Percentiles rank a stretch among this genome's conserved stretches.
These are phyloP conservation scores for Colletotrichum melonis DNA, from an alignment of 2,329 filamentous ascomycete species.

Conservation along the genomic window DNA sequence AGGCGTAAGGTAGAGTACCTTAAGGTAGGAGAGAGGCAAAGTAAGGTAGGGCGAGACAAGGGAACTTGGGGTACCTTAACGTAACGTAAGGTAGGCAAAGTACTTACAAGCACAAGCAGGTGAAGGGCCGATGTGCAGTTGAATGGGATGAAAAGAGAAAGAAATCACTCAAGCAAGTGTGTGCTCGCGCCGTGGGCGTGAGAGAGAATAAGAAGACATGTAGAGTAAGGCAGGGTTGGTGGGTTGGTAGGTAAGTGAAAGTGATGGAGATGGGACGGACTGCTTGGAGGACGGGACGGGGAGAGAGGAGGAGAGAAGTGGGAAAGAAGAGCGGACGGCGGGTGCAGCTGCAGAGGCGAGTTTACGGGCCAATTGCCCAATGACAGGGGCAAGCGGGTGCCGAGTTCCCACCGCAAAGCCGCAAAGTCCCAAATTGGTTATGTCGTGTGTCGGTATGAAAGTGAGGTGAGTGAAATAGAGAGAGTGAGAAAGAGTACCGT, in stretches of 20 bases:
- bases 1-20: too few relatives aligned
- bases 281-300: neutral
- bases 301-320: neutral
- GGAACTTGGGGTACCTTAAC: too few relatives aligned
- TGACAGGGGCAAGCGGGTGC: neutral
- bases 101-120: neutral
- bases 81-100: neutral
- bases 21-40: neutral
- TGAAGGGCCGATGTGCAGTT: too few relatives aligned
- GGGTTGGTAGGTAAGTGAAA: neutral
- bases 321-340: constrained; percentile 16
- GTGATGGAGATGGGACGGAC: neutral
- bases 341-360: constrained; percentile 17
- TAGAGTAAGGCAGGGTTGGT: neutral
- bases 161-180: neutral
- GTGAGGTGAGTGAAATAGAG: constrained; percentile 31
- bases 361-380: constrained; percentile 17
- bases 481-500: neutral
- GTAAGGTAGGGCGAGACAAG: neutral
- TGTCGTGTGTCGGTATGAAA: neutral
- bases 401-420: neutral
- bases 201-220: neutral
- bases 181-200: neutral
- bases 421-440: neutral
- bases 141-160: neutral